Evolutionary conservation across 192 early-diverging fungal genomes (phyloP).

Genomic region (Coemansia sp.): DNA sequence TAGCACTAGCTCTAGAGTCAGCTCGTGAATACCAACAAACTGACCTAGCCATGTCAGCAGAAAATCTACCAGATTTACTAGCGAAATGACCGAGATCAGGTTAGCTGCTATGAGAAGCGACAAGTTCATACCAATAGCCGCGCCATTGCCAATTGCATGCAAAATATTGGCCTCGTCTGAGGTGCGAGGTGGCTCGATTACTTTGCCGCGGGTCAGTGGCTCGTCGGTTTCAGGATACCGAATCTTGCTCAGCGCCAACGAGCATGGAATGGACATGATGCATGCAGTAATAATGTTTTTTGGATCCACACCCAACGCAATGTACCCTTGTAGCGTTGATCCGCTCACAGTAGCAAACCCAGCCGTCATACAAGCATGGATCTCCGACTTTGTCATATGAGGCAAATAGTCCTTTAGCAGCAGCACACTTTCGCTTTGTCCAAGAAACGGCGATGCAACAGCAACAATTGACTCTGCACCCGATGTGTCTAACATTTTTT

Average conservation of each 20-base stretch:
- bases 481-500: slow-evolving; percentile 70
- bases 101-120: slow-evolving; percentile 72
- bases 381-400: slow-evolving; percentile 83
- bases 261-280: slow-evolving; percentile 89
- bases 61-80: slow-evolving; percentile 69
- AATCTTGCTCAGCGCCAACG: slow-evolving; percentile 81
- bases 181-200: slow-evolving; percentile 57
- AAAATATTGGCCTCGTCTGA: slow-evolving; percentile 73
- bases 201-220: slow-evolving; percentile 71
- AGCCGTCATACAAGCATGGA: slow-evolving; percentile 84
- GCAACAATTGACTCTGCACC: slow-evolving; percentile 85
- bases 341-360: slow-evolving; percentile 92
- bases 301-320: slow-evolving; percentile 66
- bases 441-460: slow-evolving; percentile 82
- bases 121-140: slow-evolving; percentile 77
- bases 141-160: slow-evolving; percentile 81
- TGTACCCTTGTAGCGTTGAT: slow-evolving; percentile 75
- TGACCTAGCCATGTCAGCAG: slow-evolving; percentile 71
- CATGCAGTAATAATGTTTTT: slow-evolving; percentile 77
- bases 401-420: slow-evolving; percentile 79
- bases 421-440: slow-evolving; percentile 79
- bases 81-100: slow-evolving; percentile 75
- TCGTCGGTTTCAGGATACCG: slow-evolving; percentile 82
- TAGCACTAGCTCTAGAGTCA: slow-evolving; percentile 68
- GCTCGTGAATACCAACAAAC: slow-evolving; percentile 58